Conservation (phyloP, 2,329 filamentous ascomycete genomes). For the Venturia nashicola region DNA sequence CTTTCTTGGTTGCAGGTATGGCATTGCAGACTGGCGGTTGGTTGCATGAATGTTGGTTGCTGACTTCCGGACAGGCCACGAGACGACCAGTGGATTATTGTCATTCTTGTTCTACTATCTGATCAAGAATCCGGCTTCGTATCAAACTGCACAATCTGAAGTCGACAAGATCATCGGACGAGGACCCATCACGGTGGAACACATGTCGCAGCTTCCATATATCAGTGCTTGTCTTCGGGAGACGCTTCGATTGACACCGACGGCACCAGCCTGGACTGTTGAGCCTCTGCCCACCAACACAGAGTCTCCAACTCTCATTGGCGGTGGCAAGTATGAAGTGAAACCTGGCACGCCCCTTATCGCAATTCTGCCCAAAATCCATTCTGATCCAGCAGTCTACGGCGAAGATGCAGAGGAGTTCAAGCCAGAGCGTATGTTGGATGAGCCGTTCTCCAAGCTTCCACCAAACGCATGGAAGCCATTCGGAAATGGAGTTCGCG, state of each 20-base stretch:
- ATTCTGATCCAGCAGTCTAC: constrained; percentile 28
- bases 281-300: constrained; percentile 14
- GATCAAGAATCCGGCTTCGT: constrained; percentile 33
- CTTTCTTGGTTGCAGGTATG: constrained; percentile 46
- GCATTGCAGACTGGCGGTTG: constrained; percentile 31
- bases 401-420: constrained; percentile 34
- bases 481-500: constrained; percentile 41
- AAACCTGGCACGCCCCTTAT: constrained; percentile 19
- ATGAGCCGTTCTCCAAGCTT: constrained; percentile 27
- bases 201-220: constrained; percentile 41
- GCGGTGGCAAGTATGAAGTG: constrained; percentile 28
- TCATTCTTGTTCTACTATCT: constrained; percentile 10
- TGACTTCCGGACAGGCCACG: not conserved
- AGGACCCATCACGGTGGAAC: constrained; percentile 32
- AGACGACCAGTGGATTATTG: constrained; percentile 18
- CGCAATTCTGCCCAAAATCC: constrained; percentile 22
- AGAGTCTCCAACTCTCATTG: constrained; percentile 12
- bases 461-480: constrained; percentile 37
- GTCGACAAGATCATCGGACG: constrained; percentile 40
- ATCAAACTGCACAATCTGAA: constrained; percentile 40
- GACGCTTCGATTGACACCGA: constrained; percentile 39
- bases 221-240: constrained; percentile 30
- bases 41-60: too few species aligned
- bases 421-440: constrained; percentile 35
- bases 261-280: constrained; percentile 39